phyloP scores from a whole-genome alignment of 2,329 filamentous ascomycete genomes.

The Phoma sp. region DNA sequence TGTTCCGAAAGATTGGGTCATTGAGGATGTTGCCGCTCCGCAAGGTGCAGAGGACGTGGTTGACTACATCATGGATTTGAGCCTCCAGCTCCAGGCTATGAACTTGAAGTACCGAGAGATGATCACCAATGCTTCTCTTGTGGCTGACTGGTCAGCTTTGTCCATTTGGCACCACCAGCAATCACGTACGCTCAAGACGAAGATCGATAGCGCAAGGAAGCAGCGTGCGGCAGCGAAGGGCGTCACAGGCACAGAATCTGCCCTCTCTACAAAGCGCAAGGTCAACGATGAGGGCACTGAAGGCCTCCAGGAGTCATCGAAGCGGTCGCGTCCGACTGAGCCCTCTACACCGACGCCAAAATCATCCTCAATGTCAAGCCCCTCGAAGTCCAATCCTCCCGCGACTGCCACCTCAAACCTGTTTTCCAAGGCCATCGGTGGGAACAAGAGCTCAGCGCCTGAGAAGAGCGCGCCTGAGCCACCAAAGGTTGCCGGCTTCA shows the following conservation, averaged over 20 bases:
- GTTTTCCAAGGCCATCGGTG: slow-evolving; percentile 35
- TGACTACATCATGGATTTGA: slow-evolving; percentile 28
- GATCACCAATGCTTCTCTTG: slow-evolving; percentile 28
- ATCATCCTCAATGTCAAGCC: slow-evolving; percentile 11
- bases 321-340: slow-evolving; percentile 33
- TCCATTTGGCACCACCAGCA: slow-evolving; percentile 42
- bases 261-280: slow-evolving; percentile 45
- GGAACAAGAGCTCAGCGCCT: slow-evolving; percentile 26
- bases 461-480: slow-evolving; percentile 23
- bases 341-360: slow-evolving; percentile 33
- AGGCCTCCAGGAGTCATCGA: slow-evolving; percentile 25
- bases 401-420: slow-evolving; percentile 33
- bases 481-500: slow-evolving; percentile 22
- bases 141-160: slow-evolving; percentile 41
- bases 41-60: slow-evolving; percentile 20
- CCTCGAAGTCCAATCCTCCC: slow-evolving; percentile 25
- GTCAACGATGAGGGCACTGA: slow-evolving; percentile 25
- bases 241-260: slow-evolving; percentile 42
- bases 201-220: slow-evolving; percentile 41
- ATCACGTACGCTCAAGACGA: slow-evolving; percentile 35
- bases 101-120: slow-evolving; percentile 40
- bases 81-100: slow-evolving; percentile 33
- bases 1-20: slow-evolving; percentile 36
- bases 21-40: slow-evolving; percentile 14
- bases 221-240: slow-evolving; percentile 38